Evolutionary conservation across 208 protist genomes (phyloP), one percentile per base, ranked within the genome.

Genomic region (Trypanosoma mega): DNA sequence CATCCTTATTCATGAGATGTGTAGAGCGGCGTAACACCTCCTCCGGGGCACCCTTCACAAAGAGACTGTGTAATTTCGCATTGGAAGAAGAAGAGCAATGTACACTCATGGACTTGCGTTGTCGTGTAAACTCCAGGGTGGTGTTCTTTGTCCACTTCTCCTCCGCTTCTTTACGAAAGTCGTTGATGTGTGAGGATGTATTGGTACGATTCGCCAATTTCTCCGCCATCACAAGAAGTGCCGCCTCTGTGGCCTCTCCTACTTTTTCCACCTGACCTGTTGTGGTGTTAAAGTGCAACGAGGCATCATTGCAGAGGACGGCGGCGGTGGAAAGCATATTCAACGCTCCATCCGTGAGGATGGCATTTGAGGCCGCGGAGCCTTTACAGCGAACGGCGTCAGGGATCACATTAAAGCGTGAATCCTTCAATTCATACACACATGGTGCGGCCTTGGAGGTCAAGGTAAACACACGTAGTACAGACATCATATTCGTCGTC

Each of bases 401-500:
- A 23, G 45, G 34, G 6, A 77, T 44, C 14, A 87, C 39, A 24
- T 93, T 78, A 47, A 77, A 78, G 48, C 70, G 72, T 3, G 81
- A 83, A 47, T 89, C 78, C 29, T 76, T 65, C 3, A 92, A 46
- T 16, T 63, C 18, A 51, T 92, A 92, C n/a, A 54, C 57, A 18
- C 46, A n/a, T 1, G 72, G 2, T 0, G 34, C 57, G 4, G 34
- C 46, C 26, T 63, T 18, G 0, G 41, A 1, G 1, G 70, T 44
- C 8, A 86, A 18, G 1, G 87, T 93, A 26, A 74, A 68, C 3
- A 93, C 67, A 18, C 90, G 50, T 16, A 75, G 26, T 9, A 98
- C 96, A 14, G 92, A 90, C 98, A 99, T 99, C 72, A 97, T 89
- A 72, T 99, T 99, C 12, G 92, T 98, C 9, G 98, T 99, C 30